Evolutionary conservation across 1,284 basidiomycete genomes (phyloP), one percentile per base, ranked within the genome.

Genomic region (Apiotrichum sp.): DNA sequence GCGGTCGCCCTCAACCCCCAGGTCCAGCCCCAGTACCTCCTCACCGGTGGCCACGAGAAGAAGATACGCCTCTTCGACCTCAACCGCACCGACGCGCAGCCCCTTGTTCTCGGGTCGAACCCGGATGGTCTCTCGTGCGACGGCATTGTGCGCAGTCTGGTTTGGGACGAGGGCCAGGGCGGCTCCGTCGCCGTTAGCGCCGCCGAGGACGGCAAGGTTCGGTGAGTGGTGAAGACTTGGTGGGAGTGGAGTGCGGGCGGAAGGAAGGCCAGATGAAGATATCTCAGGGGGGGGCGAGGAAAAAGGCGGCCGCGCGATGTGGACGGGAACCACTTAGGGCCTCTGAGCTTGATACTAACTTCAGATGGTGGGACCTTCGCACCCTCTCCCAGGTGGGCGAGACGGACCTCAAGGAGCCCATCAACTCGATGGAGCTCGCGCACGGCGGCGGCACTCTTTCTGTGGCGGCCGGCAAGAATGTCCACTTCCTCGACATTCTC

Each of bases 51-150:
- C 1, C 88, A 97, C 78, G 96, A 98, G 77, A 98, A 97, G 82
- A 97, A 93, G 79, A 87, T 97, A 54, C 83, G 95, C 55, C 84
- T 98, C 69, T 98, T 97, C 73, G 91, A 98, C 78, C 81, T 98
- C 40, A 79, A 80, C 56, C 80, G 88, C 55, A 88, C 75, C 2
- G 88, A 95, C 64, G 88, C 89, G 31, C 88, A 90, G 63, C 88
- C 90, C n/a, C 83, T 88, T 59, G 81, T 89, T 58, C 81, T 95
- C 51, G 78, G 80, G 45, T 84, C 86, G 58, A 77, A 79, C 56
- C 75, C 77, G 49, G 68, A 69, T 22, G 84, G 89, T 13, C 64
- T 71, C 16, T 63, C 68, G 35, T 93, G 96, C 73, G 89, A 93
- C 2, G 92, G 91, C 36, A 89, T 84, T 13, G 83, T 98, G 57